Base-by-base conservation (phyloP, 176 grass and related monocot species). In the Elymus sibiricus region DNA sequence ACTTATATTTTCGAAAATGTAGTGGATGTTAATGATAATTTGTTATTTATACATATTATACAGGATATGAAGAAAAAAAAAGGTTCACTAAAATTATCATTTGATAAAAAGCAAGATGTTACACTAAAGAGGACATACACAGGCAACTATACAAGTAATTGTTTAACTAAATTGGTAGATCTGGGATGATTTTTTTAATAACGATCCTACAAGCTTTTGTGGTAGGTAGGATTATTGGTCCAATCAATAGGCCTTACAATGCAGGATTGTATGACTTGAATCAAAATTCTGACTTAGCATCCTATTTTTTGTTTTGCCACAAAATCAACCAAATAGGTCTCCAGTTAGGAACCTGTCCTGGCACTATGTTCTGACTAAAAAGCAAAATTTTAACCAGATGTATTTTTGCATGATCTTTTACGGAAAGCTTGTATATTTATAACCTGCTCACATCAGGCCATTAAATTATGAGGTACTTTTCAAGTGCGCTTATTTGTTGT, bases 321-420 rank as follows among this genome's bases (percentile, higher is more conserved):
- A 74, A 77, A 51, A 40, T 65, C 17, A 46, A 22, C n/a, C 24
- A 74, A 22, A 75, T 32, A 75, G 5, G 13, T 80, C 40, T 34
- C 35, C 13, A 81, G 34, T 51, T 6, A 69, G 12, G 40, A 46
- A 77, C 27, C 24, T 85, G 14, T 47, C 83, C 7, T 81, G 19
- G 49, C 9, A 85, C 26, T 60, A 75, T 74, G 24, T 70, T 70
- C n/a, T 79, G 66, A 74, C 32, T 21, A 34, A 76, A 81, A 46
- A 74, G 32, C 0, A 79, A 78, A 28, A 12, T 32, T 56, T 58
- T 15, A 80, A 15, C 69, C 47, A 42, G 32, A 11, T 73, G 31
- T 83, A 11, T 3, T 60, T 42, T 83, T 60, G 67, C 49, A 42
- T 14, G 13, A 47, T 81, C 62, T 1, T 67, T 46, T 65, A 46